A percentile compares a stretch with the other conserved stretches of the same genome.
Conservation (phyloP, 257 asterid genomes). For the Jaltomata sinuosa region DNA sequence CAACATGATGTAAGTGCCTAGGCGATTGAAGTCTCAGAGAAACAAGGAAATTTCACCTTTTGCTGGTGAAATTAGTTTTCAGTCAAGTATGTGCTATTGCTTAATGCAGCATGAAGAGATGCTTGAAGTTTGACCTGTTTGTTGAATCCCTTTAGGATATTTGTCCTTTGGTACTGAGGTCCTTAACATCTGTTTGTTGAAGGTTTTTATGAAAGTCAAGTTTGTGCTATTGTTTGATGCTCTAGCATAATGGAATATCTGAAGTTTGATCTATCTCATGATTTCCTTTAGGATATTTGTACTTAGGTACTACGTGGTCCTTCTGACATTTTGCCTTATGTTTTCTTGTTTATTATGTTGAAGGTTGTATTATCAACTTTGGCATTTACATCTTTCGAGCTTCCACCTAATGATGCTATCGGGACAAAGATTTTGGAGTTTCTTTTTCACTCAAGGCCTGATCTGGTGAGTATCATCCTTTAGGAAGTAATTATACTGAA, state of each 20-base stretch:
- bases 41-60: neutral
- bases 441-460: conserved; percentile 92
- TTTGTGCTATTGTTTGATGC: neutral
- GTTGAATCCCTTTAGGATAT: neutral
- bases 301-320: neutral
- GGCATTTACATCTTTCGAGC: conserved; percentile 96
- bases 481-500: neutral
- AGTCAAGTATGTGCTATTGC: neutral
- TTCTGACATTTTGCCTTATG: neutral
- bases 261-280: neutral
- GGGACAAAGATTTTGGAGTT: conserved; percentile 88
- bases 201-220: neutral
- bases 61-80: neutral
- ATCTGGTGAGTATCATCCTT: conserved; percentile 57
- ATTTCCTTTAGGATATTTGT: neutral
- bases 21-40: neutral
- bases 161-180: neutral
- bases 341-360: conserved; percentile 15
- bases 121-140: neutral
- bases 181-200: neutral
- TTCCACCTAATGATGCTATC: conserved; percentile 89
- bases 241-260: neutral
- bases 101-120: neutral
- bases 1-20: neutral
- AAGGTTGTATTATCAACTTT: conserved; percentile 88